Conservation (phyloP, 768 basidiomycete genomes). For the Suillus spraguei region DNA sequence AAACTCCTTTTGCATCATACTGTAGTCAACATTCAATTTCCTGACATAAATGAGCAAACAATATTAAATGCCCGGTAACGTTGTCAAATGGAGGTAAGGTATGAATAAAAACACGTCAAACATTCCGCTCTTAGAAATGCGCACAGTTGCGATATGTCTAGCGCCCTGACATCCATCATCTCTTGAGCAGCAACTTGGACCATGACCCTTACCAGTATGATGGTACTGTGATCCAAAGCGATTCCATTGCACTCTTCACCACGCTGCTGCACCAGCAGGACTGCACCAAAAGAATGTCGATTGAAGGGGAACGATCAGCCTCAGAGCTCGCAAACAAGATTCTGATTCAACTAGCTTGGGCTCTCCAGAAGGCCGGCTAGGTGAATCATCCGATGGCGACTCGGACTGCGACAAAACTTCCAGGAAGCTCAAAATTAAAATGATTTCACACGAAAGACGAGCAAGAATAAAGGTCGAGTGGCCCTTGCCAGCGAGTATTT, state of each 20-base stretch:
- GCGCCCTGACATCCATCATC: not conserved
- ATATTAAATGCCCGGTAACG: not conserved
- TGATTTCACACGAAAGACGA: not conserved
- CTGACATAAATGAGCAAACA: not conserved
- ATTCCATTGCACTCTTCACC: too few species aligned
- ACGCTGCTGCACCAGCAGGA: too few species aligned
- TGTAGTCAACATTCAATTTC: not conserved
- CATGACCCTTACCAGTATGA: too few species aligned
- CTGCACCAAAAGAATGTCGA: not conserved
- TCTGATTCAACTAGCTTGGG: not conserved
- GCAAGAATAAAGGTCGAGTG: too few species aligned
- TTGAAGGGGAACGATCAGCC: not conserved
- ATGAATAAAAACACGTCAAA: not conserved
- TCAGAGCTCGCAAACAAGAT: too few species aligned
- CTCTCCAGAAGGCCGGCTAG: not conserved
- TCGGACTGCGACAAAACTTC: not conserved
- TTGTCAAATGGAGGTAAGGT: not conserved
- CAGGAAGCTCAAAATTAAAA: not conserved
- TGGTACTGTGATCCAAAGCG: too few species aligned
- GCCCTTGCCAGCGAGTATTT: too few species aligned
- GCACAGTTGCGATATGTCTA: not conserved
- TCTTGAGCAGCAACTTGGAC: too few species aligned
- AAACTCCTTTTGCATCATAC: not conserved
- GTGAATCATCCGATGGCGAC: not conserved
- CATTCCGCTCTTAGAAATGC: too few species aligned